A percentile compares a stretch with the other conserved stretches of the same genome.
Evolutionary conservation across 2,329 filamentous ascomycete species (phyloP).

Genomic region (Aspergillus ochraceoroseus): DNA sequence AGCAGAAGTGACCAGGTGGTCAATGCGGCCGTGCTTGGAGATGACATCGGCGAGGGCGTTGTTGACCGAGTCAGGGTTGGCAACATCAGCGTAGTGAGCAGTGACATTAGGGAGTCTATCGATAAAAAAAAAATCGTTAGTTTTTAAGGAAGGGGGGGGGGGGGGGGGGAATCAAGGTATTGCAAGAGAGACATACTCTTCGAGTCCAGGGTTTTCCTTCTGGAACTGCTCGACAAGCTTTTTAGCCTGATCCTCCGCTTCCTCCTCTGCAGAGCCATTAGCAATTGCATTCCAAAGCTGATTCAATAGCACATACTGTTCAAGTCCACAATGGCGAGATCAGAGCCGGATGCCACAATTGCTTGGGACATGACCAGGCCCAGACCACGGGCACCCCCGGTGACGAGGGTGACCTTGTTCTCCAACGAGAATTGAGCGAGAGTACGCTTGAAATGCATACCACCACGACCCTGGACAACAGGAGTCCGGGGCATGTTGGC

Average conservation of each 20-base stretch:
- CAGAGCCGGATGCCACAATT: constrained; percentile 78
- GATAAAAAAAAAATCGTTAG: background rate
- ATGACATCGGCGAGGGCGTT: constrained; percentile 66
- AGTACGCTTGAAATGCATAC: constrained; percentile 77
- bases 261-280: constrained; percentile 58
- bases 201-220: constrained; percentile 70
- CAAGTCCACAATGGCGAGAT: constrained; percentile 88
- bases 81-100: constrained; percentile 84
- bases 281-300: background rate
- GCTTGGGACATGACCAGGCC: constrained; percentile 92
- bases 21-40: constrained; percentile 70
- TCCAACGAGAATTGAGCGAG: constrained; percentile 82
- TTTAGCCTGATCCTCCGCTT: constrained; percentile 71
- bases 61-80: constrained; percentile 72
- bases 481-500: constrained; percentile 64
- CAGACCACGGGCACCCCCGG: constrained; percentile 81
- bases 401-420: constrained; percentile 76
- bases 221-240: constrained; percentile 70
- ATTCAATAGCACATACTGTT: constrained; percentile 60
- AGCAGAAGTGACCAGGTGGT: constrained; percentile 90
- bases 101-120: constrained; percentile 72
- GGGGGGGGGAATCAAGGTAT: too few species aligned
- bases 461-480: constrained; percentile 70
- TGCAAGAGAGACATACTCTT: constrained; percentile 58
- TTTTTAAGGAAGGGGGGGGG: too few species aligned